Evolutionary conservation across 176 grass and related monocot genomes (phyloP), one percentile per base, ranked within the genome.

Genomic region (Carex myosuroides): DNA sequence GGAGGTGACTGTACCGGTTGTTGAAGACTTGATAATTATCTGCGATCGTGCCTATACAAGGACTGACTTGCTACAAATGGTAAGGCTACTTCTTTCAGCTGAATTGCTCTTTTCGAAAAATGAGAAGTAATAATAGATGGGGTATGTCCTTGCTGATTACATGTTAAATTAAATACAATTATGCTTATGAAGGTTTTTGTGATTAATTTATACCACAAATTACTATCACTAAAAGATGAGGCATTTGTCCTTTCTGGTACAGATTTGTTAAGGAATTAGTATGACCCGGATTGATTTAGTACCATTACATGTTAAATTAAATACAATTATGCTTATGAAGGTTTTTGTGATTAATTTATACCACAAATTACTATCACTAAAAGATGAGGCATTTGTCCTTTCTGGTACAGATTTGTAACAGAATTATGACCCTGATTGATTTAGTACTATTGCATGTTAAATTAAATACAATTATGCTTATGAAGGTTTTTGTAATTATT

Each of bases 1-100:
- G 69, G 95, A 98, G 64, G 95, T 98, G 0, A 89, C 81, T 0
- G 88, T 94, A 13, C 95, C 91, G 0, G 82, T 90, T 1, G 92
- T 98, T 2, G 91, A 98, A 30, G 95, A 98, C 64, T 88, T 98
- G 30, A 93, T 98, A 81, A 52, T 98, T 9, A 94, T 98, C 37
- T 93, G 91, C 1, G 91, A 98, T 6, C 89, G 91, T 0, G 92
- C 89, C 13, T 98, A 98, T 67, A 87, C 95, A 52, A 86, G 95
- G 39, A 32, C 81, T 21, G 95, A 98, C 58, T 85, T 98, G 80
- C 87, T 98, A 13, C 87, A 90, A 41, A 98, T 94, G 95, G 92
- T 98, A 88, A 86, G 16, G 14, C 32, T 81, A 24, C 13, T 65
- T 26, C 13, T 77, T 54, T 30, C 21, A 64, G 17, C 2, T 66